Evolutionary conservation across 75 land plant genomes (phyloP).

Genomic region (Chamaecyparis obtusa): DNA sequence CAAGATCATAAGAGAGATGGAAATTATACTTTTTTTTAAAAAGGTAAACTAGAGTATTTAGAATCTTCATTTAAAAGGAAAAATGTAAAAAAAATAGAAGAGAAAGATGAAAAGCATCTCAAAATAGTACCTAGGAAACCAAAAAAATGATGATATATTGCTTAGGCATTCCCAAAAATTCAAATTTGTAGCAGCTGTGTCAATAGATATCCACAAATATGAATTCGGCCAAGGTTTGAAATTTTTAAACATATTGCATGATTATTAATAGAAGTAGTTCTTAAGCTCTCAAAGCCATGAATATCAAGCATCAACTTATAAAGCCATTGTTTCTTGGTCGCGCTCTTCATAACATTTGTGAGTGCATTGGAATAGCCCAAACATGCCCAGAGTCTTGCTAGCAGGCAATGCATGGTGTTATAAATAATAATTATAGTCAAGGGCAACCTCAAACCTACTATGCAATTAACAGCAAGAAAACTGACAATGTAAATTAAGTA

Average conservation of each 20-base stretch:
- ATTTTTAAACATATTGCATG: not conserved
- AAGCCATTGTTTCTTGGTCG: not conserved
- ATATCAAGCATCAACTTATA: no score
- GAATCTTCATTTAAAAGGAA: no score
- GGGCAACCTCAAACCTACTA: not conserved
- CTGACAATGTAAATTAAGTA: not conserved
- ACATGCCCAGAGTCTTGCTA: not conserved
- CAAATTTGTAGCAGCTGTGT: no score
- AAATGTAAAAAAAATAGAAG: no score
- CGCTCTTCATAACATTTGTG: not conserved
- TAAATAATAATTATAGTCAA: not conserved
- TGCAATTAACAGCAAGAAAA: not conserved
- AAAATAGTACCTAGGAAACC: no score
- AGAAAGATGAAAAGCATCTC: no score
- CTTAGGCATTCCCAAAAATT: no score
- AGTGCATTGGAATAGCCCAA: not conserved
- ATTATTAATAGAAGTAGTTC: not conserved
- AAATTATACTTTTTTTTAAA: not conserved
- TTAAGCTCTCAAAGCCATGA: not conserved
- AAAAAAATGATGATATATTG: no score
- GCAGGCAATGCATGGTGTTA: not conserved
- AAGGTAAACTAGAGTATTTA: not conserved
- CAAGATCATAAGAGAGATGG: not conserved
- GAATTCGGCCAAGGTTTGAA: no score
- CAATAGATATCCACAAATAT: no score